Evolutionary conservation across 495 filamentous ascomycete species (phyloP).

Genomic region (Tetracladium setigerum): DNA sequence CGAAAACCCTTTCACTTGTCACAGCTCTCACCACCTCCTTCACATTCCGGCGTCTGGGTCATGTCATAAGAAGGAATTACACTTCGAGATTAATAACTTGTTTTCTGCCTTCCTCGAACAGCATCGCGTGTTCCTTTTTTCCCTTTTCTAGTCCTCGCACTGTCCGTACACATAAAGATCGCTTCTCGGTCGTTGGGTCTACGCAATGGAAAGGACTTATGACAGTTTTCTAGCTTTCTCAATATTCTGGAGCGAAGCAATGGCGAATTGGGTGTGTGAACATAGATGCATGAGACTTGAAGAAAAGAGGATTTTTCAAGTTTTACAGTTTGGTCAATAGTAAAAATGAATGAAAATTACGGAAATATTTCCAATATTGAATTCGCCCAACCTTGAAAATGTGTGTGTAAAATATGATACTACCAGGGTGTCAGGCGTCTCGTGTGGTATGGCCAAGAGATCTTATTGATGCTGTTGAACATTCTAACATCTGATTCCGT

Average conservation of each 20-base stretch:
- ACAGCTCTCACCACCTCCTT: conserved; percentile 6
- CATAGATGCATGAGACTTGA: conserved; percentile 19
- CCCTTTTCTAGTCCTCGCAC: conserved; percentile 5
- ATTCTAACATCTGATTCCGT: too few relatives aligned
- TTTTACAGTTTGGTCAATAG: conserved; percentile 15
- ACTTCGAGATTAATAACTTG: conserved; percentile 23
- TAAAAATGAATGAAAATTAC: conserved; percentile 2
- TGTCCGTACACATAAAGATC: conserved; percentile 15
- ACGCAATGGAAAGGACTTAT: conserved; percentile 13
- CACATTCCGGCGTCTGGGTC: conserved; percentile 9
- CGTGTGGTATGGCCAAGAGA: too few relatives aligned
- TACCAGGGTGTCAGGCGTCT: too few relatives aligned
- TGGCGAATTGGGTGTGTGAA: conserved; percentile 17
- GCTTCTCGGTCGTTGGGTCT: conserved; percentile 3
- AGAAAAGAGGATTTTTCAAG: conserved; percentile 8
- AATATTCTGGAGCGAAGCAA: conserved; percentile 19
- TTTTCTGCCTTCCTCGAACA: conserved; percentile 12
- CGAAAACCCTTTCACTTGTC: neutral
- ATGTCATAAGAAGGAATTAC: conserved; percentile 11
- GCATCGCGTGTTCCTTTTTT: conserved; percentile 9
- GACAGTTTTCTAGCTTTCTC: conserved; percentile 16
- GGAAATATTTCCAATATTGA: neutral
- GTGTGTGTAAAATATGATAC: too few relatives aligned
- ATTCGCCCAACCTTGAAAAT: neutral
- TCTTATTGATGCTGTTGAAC: too few relatives aligned